These are phyloP conservation scores for Draba incana DNA, from an alignment of 345 rosid genomes.

Conservation along the genomic window DNA sequence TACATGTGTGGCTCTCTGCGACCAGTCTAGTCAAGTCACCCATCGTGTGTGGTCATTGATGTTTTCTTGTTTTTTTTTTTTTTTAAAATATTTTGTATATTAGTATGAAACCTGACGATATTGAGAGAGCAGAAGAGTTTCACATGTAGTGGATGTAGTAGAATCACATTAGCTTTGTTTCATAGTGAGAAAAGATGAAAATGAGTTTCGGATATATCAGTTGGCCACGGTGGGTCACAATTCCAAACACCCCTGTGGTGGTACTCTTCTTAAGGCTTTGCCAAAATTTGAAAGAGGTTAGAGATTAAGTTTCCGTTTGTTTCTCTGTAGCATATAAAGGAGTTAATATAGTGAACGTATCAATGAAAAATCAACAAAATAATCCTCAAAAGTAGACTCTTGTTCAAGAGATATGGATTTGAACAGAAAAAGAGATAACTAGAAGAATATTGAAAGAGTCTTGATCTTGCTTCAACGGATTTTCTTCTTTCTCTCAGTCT, in stretches of 20 bases:
- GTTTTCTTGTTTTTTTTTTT: constrained; percentile 4
- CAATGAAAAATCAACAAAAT: no score
- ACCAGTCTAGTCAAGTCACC: constrained; percentile 30
- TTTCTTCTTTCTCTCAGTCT: constrained; percentile 50
- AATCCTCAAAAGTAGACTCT: no score
- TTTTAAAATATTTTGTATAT: constrained; percentile 8
- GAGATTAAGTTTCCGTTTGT: no score
- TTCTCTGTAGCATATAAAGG: no score
- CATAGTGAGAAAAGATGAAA: background rate
- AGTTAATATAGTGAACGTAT: no score
- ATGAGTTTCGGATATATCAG: background rate
- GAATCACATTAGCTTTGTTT: background rate
- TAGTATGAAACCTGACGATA: constrained; percentile 1
- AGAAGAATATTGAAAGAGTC: no score
- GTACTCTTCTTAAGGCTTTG: background rate
- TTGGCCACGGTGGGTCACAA: no score
- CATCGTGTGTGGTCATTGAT: constrained; percentile 30
- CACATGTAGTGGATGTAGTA: background rate
- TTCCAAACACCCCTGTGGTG: background rate
- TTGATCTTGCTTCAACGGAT: constrained; percentile 14
- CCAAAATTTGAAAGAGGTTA: no score
- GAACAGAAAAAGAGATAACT: no score
- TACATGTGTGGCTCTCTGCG: constrained; percentile 31
- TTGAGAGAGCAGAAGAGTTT: background rate
- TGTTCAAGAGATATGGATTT: no score